A percentile compares a stretch with the other conserved stretches of the same genome.
These are phyloP conservation scores for Mortierella sp. DNA, from an alignment of 371 early-diverging fungal species.

Conservation along the genomic window DNA sequence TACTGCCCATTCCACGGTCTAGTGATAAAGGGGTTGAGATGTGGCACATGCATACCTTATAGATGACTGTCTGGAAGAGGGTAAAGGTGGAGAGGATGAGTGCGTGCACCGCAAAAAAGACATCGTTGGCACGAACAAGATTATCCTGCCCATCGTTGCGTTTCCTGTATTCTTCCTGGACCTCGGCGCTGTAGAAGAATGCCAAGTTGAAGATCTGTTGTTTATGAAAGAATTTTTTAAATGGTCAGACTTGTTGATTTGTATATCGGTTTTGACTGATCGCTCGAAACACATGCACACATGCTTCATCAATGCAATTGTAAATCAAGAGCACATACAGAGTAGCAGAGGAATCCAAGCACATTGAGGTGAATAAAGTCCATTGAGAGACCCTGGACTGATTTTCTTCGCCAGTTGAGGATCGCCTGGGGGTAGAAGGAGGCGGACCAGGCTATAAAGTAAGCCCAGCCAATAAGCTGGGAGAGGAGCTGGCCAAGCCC, in stretches of 20 bases:
- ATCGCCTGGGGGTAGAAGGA: constrained; percentile 83
- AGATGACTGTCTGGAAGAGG: constrained; percentile 78
- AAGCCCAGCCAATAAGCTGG: constrained; percentile 67
- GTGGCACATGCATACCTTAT: constrained; percentile 66
- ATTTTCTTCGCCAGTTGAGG: constrained; percentile 77
- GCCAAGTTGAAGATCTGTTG: constrained; percentile 78
- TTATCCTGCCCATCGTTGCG: constrained; percentile 78
- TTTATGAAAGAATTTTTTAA: not conserved
- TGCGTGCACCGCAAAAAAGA: constrained; percentile 91
- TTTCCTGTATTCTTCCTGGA: constrained; percentile 82
- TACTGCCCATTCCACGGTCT: not conserved
- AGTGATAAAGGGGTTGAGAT: not conserved
- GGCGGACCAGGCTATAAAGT: constrained; percentile 82
- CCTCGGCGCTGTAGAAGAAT: constrained; percentile 74
- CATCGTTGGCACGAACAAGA: constrained; percentile 89
- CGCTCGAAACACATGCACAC: not conserved
- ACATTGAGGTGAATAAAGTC: constrained; percentile 92
- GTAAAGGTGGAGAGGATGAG: constrained; percentile 76
- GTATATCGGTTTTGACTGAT: not conserved
- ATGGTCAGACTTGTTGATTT: not conserved
- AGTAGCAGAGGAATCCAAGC: constrained; percentile 89
- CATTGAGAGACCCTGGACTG: constrained; percentile 88
- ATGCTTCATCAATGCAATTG: not conserved
- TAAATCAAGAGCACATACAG: constrained; percentile 60
- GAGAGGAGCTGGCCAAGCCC: constrained; percentile 39